These are phyloP conservation scores for Beauveria caledonica DNA, from an alignment of 2,329 filamentous ascomycete species.

Conservation along the genomic window DNA sequence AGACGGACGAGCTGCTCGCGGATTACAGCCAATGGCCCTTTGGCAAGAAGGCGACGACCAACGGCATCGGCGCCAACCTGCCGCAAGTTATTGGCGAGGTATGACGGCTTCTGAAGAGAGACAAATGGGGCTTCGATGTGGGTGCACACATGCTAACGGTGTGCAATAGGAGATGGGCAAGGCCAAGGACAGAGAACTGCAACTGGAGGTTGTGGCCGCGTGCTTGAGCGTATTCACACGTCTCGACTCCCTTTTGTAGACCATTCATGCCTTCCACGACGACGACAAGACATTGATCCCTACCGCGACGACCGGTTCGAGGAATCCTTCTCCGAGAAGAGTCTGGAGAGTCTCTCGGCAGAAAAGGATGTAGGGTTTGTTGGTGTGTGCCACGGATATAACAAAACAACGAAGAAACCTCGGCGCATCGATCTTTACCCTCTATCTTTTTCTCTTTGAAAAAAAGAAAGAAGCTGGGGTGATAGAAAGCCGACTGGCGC, in stretches of 20 bases:
- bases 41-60: slow-evolving; percentile 67
- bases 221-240: slow-evolving; percentile 96
- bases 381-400: neutral
- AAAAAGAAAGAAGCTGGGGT: neutral
- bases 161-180: slow-evolving; percentile 61
- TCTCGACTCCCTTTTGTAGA: slow-evolving; percentile 86
- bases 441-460: neutral
- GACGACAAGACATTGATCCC: neutral
- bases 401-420: no score
- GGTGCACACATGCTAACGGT: slow-evolving; percentile 14
- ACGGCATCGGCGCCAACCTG: slow-evolving; percentile 87
- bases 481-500: neutral
- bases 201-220: slow-evolving; percentile 93
- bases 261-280: slow-evolving; percentile 1
- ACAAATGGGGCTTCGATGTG: no score
- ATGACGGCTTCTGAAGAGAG: slow-evolving; percentile 16
- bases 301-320: neutral
- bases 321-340: neutral
- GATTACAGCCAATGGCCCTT: slow-evolving; percentile 99
- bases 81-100: slow-evolving; percentile 76
- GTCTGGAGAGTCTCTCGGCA: neutral
- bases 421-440: no score
- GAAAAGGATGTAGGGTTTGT: neutral
- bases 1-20: slow-evolving; percentile 90
- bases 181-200: slow-evolving; percentile 86